Conservation (phyloP, 257 asterid genomes). For the Cynanchum wilfordii region DNA sequence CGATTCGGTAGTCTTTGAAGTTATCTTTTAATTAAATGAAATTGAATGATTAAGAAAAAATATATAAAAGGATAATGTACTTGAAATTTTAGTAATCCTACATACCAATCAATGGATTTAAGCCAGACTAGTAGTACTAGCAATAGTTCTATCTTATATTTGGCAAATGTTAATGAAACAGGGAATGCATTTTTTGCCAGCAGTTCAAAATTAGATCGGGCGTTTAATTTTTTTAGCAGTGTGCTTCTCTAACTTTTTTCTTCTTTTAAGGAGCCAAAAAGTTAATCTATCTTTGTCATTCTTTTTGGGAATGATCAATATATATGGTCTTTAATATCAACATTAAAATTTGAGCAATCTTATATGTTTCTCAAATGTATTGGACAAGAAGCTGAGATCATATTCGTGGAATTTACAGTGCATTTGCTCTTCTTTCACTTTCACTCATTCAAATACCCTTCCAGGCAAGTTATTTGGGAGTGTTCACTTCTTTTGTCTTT, state of each 20-base stretch:
- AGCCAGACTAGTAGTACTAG: neutral
- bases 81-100: neutral
- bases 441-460: neutral
- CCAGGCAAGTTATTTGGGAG: neutral
- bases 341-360: neutral
- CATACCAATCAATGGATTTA: neutral
- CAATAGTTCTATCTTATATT: neutral
- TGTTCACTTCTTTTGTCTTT: neutral
- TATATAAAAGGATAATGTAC: neutral
- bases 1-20: neutral
- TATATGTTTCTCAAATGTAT: neutral
- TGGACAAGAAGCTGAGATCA: neutral
- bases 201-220: neutral
- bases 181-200: neutral
- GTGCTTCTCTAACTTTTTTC: neutral
- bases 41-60: neutral
- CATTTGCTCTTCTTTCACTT: neutral
- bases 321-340: neutral
- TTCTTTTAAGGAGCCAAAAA: neutral
- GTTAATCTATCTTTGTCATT: neutral
- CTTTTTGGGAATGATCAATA: neutral
- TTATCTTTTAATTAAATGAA: neutral
- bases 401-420: neutral
- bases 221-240: too few species aligned
- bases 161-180: neutral